Percentiles rank a stretch among this genome's conserved stretches.
Evolutionary conservation across 176 grass and related monocot genomes (phyloP).

Genomic region (Rhynchospora breviuscula): DNA sequence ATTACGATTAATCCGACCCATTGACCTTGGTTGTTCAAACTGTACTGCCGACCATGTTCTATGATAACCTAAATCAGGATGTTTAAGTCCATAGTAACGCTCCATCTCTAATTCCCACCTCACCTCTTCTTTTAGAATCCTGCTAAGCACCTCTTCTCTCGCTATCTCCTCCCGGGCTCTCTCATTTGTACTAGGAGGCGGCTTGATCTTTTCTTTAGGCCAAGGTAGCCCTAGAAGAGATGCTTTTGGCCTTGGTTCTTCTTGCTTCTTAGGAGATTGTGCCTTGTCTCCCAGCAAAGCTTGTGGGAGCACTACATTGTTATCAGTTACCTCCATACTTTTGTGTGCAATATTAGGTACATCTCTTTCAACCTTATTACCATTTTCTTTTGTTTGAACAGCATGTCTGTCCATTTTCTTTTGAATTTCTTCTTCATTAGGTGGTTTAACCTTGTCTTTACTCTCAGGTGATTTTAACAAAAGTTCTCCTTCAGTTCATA

Average conservation of each 20-base stretch:
- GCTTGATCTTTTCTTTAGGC: background rate
- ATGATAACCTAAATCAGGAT: background rate
- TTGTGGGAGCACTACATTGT: background rate
- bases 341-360: background rate
- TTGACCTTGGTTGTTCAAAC: background rate
- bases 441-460: background rate
- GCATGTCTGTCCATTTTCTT: background rate
- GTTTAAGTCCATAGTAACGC: background rate
- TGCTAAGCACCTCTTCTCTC: slow-evolving; percentile 26
- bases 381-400: background rate
- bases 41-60: background rate
- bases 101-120: slow-evolving; percentile 27
- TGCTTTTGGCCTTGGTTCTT: background rate
- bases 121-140: slow-evolving; percentile 35
- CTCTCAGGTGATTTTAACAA: background rate
- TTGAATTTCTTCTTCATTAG: background rate
- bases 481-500: background rate
- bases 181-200: background rate
- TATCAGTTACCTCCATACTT: background rate
- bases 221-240: background rate
- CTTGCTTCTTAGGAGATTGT: background rate
- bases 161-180: slow-evolving; percentile 31
- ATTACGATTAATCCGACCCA: too few species aligned
- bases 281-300: background rate
- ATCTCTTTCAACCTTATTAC: background rate